A percentile compares a stretch with the other conserved stretches of the same genome.
phyloP scores from a whole-genome alignment of 768 basidiomycete species.

The Tulasnella sp. region DNA sequence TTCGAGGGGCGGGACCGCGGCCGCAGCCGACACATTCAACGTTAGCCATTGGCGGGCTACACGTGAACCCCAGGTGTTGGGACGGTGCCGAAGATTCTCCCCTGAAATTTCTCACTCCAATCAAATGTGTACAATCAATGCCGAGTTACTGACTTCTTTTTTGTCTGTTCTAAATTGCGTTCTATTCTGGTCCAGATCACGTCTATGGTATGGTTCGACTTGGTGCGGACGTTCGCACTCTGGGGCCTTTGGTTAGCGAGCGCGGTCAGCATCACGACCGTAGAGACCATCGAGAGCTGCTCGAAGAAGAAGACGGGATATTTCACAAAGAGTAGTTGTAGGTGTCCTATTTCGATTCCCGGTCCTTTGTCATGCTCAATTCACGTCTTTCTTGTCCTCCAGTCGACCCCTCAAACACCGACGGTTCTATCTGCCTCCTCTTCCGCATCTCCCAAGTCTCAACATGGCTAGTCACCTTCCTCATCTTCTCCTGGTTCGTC shows the following conservation, averaged over 20 bases:
- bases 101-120: neutral
- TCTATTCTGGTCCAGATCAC: too few relatives aligned
- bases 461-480: neutral
- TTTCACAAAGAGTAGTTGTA: neutral
- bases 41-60: neutral
- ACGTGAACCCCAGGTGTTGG: neutral
- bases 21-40: neutral
- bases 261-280: neutral
- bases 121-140: neutral
- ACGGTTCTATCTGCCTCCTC: neutral
- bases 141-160: neutral
- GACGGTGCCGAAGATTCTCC: neutral
- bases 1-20: neutral
- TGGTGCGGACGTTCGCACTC: neutral
- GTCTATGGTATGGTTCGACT: conserved; percentile 4
- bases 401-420: neutral
- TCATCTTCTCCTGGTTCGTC: neutral
- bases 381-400: neutral
- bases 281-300: neutral
- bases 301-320: neutral
- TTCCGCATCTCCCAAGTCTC: conserved; percentile 1
- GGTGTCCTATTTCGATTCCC: too few relatives aligned
- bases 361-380: too few relatives aligned
- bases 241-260: neutral
- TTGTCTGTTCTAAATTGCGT: too few relatives aligned